phyloP scores from a whole-genome alignment of 148 eudicot species.

The Silene uniflora region DNA sequence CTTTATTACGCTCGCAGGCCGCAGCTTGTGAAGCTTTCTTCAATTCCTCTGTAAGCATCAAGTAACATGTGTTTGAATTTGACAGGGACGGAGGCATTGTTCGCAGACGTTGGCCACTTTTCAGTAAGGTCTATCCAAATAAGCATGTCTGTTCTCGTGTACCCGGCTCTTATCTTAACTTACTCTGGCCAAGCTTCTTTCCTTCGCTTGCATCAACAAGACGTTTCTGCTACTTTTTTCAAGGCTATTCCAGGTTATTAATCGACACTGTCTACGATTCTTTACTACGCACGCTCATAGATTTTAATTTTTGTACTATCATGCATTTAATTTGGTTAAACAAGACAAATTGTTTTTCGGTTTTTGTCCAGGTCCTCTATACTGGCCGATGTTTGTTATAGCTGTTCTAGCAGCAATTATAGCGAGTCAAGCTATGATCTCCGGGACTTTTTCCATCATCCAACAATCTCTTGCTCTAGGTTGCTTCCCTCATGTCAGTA shows the following conservation, averaged over 20 bases:
- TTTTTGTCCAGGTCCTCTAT: constrained; percentile 26
- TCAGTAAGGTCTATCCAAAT: constrained; percentile 36
- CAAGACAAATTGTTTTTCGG: no score
- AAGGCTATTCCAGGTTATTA: constrained; percentile 23
- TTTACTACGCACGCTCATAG: no score
- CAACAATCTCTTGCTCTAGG: constrained; percentile 45
- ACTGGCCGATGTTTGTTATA: constrained; percentile 50
- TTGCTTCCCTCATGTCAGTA: constrained; percentile 44
- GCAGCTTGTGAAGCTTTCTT: no score
- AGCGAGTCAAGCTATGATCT: constrained; percentile 27
- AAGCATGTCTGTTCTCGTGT: constrained; percentile 29
- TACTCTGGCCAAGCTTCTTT: constrained; percentile 38
- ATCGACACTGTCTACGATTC: no score
- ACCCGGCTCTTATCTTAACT: constrained; percentile 32
- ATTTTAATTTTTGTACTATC: no score
- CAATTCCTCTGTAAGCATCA: no score
- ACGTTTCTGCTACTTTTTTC: constrained; percentile 27
- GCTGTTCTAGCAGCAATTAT: constrained; percentile 50
- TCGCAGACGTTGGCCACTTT: constrained; percentile 42
- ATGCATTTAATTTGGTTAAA: no score
- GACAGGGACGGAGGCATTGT: constrained; percentile 37
- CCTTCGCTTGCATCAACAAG: constrained; percentile 25
- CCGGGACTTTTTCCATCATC: constrained; percentile 39
- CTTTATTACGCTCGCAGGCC: no score
- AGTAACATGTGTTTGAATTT: no score